Base-by-base conservation (phyloP, 192 early-diverging fungal genomes). In the Coemansia asiatica region DNA sequence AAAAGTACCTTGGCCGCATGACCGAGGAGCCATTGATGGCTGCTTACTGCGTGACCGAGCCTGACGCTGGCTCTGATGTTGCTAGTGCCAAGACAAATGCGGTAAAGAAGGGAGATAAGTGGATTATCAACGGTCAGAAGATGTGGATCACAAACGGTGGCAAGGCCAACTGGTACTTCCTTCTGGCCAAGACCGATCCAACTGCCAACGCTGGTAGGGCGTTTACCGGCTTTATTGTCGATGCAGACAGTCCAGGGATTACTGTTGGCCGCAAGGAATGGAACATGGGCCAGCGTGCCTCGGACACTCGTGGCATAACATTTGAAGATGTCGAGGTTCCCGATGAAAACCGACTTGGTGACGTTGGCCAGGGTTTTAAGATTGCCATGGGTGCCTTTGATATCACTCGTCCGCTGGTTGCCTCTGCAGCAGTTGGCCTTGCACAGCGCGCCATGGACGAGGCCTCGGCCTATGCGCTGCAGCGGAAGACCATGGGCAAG, bases 81-180 rank as follows among this genome's bases (percentile, higher is more conserved):
- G 90, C 90, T 26, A 89, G 90, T 29, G 57, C 90, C 26, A 79
- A 81, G 58, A 91, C 90, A 18, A 83, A 69, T 21, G 91, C 90
- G 5, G 88, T 86, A 23, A 89, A 90, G 69, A 88, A 87, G 74
- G 89, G 89, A n/a, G 85, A 91, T 75, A 85, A 87, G 56, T 94
- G 91, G 90, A 72, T 91, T 0, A 80, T 92, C 50, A 92, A 90
- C 67, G 94, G 94, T 27, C 86, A 89, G 67, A 98, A 98, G 85
- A 96, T 96, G 93, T 98, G 94, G 94, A 98, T 98, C 74, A 98
- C 95, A 56, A 98, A 98, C 71, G 91, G 91, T 64, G 94, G 93
- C 26, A 88, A 95, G 71, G 95, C 95, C 62, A 95, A 98, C 87
- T 98, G 94, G 94, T 96, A 87, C 90, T 98, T 96, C 83, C 87